Conservation (phyloP, 2,329 filamentous ascomycete species). For the Neopestalotiopsis sp. region DNA sequence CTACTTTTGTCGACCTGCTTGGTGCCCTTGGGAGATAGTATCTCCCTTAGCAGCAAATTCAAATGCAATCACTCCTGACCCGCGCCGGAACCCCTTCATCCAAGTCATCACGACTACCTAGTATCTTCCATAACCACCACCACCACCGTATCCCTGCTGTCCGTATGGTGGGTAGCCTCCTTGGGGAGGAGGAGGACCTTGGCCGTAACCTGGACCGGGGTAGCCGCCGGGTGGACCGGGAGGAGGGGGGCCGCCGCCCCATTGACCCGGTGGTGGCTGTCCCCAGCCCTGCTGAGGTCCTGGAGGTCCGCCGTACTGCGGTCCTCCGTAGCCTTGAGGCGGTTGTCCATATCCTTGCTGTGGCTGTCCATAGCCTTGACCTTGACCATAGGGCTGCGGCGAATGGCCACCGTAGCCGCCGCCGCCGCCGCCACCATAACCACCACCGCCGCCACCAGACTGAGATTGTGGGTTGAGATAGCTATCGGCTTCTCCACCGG, state of each 20-base stretch:
- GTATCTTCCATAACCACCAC: conserved; percentile 12
- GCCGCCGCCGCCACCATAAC: conserved; percentile 23
- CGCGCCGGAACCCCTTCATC: neutral
- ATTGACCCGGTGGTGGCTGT: conserved; percentile 20
- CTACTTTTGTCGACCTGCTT: too few species aligned
- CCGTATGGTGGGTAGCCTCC: neutral
- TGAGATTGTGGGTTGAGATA: conserved; percentile 17
- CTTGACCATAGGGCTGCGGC: conserved; percentile 18
- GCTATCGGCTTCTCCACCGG: conserved; percentile 25
- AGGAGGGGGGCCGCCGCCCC: conserved; percentile 15
- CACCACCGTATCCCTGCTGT: conserved; percentile 7
- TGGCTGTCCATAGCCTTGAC: conserved; percentile 19
- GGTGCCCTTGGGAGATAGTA: too few species aligned
- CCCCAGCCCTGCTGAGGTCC: conserved; percentile 24
- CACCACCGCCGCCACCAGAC: conserved; percentile 19
- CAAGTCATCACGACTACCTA: neutral
- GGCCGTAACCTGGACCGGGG: conserved; percentile 20
- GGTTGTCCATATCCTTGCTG: conserved; percentile 15
- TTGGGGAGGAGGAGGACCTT: neutral
- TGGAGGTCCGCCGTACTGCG: conserved; percentile 20
- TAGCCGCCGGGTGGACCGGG: conserved; percentile 15
- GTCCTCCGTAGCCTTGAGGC: conserved; percentile 25
- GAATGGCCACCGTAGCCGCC: conserved; percentile 23
- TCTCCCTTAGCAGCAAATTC: neutral
- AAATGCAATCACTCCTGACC: neutral